Evolutionary conservation across 768 basidiomycete genomes (phyloP), one percentile per base, ranked within the genome.

Genomic region (Mycena filopes): DNA sequence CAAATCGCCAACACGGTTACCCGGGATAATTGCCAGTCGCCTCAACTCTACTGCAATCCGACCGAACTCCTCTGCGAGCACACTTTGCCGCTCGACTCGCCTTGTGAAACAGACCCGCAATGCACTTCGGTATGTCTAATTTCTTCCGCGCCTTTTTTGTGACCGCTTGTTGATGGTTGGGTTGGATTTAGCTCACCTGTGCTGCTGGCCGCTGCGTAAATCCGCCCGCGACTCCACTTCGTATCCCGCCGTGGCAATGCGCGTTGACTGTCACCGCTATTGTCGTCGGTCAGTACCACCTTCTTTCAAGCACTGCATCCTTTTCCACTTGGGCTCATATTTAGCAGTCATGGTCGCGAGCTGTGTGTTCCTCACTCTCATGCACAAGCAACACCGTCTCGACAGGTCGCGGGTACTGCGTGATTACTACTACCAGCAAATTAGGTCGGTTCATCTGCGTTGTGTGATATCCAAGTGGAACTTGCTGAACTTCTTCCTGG

Each of bases 21-120:
- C 26, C 79, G 89, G 55, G 81, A 84, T 70, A 89, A 91, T 72
- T 91, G 89, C 72, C 79, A 77, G 16, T 81, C 80, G 6, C 81
- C 85, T 3, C 77, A 75, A 13, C 75, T 86, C 10, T 89, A 86
- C 74, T 91, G 90, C 73, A 86, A 87, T 63, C 77, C 81, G 8
- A 69, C 71, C 2, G 60, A 76, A 3, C 63, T 76, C 25, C 76
- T 81, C 10, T 91, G 89, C 67, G 71, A 84, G 49, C 75, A 74
- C 53, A 80, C 79, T 36, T 84, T 84, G 66, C 61, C 68, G 1
- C 33, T 86, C 25, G 84, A 84, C 0, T 71, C 66, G 6, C 55
- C 73, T 0, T 91, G 90, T 70, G 65, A 67, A 7, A 79, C 79
- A 12, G 88, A 91, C 71, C 81, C 83, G 48, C 85, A 89, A 78